Evolutionary conservation across 2,329 filamentous ascomycete species (phyloP).

Genomic region (Drechslerella coelobrocha): DNA sequence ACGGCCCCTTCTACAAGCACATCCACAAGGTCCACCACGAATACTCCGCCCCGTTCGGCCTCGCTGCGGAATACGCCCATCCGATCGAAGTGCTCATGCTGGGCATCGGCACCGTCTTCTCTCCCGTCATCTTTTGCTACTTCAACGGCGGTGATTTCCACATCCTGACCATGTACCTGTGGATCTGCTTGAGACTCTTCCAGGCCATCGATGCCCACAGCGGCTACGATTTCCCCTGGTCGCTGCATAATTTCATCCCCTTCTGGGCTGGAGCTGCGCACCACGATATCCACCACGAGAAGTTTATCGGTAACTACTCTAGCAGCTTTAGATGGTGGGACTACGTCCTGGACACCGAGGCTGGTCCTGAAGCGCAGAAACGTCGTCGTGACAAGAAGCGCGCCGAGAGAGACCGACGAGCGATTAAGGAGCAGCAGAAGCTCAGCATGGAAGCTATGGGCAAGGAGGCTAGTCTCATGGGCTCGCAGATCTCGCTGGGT

Average conservation of each 20-base stretch:
- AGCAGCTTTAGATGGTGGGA: conserved; percentile 99
- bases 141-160: conserved; percentile 81
- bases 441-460: conserved; percentile 31
- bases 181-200: conserved; percentile 91
- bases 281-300: conserved; percentile 96
- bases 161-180: conserved; percentile 95
- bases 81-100: conserved; percentile 97
- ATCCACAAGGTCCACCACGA: conserved; percentile 99
- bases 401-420: conserved; percentile 68
- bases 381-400: conserved; percentile 79
- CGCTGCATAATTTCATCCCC: conserved; percentile 89
- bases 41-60: conserved; percentile 94
- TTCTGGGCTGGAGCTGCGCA: conserved; percentile 98
- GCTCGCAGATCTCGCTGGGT: conserved; percentile 19
- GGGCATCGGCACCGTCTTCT: conserved; percentile 81
- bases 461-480: conserved; percentile 30
- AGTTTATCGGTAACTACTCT: conserved; percentile 97
- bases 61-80: conserved; percentile 96
- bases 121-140: conserved; percentile 81
- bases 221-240: conserved; percentile 98
- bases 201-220: conserved; percentile 98
- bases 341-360: conserved; percentile 90
- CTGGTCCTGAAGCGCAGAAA: conserved; percentile 84
- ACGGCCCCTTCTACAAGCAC: conserved; percentile 90
- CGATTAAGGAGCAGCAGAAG: conserved; percentile 68